phyloP scores from a whole-genome alignment of 441 rosid genomes.

The Populus hybrid region DNA sequence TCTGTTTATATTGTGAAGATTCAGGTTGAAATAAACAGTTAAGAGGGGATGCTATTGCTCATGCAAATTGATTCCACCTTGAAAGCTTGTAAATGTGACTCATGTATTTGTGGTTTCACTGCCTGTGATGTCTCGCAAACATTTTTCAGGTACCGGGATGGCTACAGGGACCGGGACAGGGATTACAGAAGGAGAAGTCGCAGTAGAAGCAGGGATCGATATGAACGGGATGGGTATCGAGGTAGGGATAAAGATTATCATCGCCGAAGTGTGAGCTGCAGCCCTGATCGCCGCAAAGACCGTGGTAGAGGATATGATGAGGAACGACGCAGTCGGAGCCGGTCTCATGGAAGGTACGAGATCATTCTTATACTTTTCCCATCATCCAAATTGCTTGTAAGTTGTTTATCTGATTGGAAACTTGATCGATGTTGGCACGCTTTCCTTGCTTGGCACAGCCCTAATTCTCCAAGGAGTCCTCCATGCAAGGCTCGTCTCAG shows the following conservation, averaged over 20 bases:
- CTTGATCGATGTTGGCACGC: constrained; percentile 13
- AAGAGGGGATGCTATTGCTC: neutral
- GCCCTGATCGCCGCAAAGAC: constrained; percentile 43
- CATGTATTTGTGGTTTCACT: neutral
- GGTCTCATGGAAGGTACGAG: constrained; percentile 38
- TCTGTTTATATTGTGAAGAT: neutral
- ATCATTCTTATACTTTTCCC: neutral
- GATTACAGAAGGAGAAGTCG: constrained; percentile 43
- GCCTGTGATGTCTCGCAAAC: neutral
- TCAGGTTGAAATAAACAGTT: neutral
- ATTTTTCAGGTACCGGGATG: constrained; percentile 43
- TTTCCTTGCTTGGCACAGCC: constrained; percentile 38
- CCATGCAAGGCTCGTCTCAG: neutral
- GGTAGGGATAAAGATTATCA: constrained; percentile 44
- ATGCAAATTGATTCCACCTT: neutral
- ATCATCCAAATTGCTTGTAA: neutral
- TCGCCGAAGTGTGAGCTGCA: constrained; percentile 50
- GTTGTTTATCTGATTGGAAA: neutral
- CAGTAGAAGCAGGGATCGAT: constrained; percentile 52
- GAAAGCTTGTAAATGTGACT: neutral
- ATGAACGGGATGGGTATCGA: constrained; percentile 48
- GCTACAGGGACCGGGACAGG: constrained; percentile 40
- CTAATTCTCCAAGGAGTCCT: constrained; percentile 37
- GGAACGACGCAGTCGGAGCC: constrained; percentile 42
- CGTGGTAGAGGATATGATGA: constrained; percentile 49